Evolutionary conservation across 2,329 filamentous ascomycete species (phyloP), one percentile per base, ranked within the genome.

Genomic region (Colletotrichum sp.): DNA sequence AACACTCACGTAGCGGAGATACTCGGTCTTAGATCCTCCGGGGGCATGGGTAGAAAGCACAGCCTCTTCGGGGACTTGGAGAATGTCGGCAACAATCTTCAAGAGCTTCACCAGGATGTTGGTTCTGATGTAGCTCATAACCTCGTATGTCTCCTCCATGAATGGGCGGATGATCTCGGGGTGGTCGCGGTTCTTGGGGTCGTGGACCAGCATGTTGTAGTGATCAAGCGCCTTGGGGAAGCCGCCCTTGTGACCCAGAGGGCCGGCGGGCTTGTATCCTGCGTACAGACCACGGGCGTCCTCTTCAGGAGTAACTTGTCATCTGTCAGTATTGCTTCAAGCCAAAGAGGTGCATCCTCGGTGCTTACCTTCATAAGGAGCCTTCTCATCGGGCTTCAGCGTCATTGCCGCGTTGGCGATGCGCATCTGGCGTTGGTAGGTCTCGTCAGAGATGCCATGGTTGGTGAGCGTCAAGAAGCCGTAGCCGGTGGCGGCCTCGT

Each of bases 21-120:
- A 84, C 61, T 86, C 85, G 52, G 84, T 83, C 48, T 81, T 83
- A n/a, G 81, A 79, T 16, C 81, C 80, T 6, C 82, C 80, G 26
- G 84, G 85, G 3, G 80, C 78, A 71, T 87, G 85, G 5, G 81
- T 82, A 6, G 82, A 80, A 1, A 83, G 81, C 58, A 87, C 82
- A 36, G 81, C 82, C 72, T 85, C 79, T 61, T 84, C 82, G 1
- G 84, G 84, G 2, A 87, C 77, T 65, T 86, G 83, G 1, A 87
- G 78, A 21, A 84, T 83, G 74, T 85, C 82, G 21, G 83, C 83
- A 61, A 86, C 83, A 13, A 86, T 81, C n/a, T 77, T 84, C 57
- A 86, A 82, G 8, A 86, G 79, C 77, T 85, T 85, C 10, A 73
- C 72, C 18, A 81, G 77, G 48, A 82, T 80, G 60, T 81, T 79